phyloP scores from a whole-genome alignment of 176 grass and related monocot genomes.

The Panicum miliaceum region DNA sequence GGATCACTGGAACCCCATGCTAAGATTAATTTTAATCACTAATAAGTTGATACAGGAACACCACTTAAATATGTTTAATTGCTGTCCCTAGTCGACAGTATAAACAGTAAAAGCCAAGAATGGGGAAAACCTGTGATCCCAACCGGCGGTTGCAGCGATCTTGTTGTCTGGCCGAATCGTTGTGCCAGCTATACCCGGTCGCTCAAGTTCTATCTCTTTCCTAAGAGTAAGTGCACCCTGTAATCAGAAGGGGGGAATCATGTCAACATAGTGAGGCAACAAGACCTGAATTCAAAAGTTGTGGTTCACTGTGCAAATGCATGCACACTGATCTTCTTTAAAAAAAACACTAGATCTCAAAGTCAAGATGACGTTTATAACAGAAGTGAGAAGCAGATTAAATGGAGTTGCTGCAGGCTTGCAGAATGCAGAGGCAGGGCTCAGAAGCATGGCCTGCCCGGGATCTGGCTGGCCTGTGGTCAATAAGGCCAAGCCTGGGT shows the following conservation, averaged over 20 bases:
- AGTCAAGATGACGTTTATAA: neutral
- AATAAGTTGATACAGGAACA: neutral
- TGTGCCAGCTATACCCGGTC: conserved; percentile 65
- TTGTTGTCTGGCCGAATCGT: conserved; percentile 79
- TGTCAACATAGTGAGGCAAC: neutral
- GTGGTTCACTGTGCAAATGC: neutral
- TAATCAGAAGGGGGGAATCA: conserved; percentile 29
- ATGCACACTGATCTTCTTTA: neutral
- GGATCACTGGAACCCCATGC: neutral
- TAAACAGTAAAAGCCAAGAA: conserved; percentile 23
- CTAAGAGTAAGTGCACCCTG: conserved; percentile 67
- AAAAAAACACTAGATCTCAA: conserved; percentile 3
- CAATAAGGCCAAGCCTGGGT: conserved; percentile 18
- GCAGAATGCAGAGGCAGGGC: too few relatives aligned
- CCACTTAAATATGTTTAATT: neutral
- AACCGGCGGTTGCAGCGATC: conserved; percentile 89
- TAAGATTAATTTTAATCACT: conserved; percentile 16
- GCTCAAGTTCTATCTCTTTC: conserved; percentile 83
- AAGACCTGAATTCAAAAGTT: neutral
- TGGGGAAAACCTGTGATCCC: conserved; percentile 82
- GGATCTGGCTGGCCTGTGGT: neutral
- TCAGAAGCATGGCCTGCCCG: neutral
- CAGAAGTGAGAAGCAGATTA: neutral
- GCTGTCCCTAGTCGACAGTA: neutral
- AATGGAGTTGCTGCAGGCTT: too few relatives aligned